phyloP scores from a whole-genome alignment of 106 monocot species.

The Acanthochlamys bracteata region DNA sequence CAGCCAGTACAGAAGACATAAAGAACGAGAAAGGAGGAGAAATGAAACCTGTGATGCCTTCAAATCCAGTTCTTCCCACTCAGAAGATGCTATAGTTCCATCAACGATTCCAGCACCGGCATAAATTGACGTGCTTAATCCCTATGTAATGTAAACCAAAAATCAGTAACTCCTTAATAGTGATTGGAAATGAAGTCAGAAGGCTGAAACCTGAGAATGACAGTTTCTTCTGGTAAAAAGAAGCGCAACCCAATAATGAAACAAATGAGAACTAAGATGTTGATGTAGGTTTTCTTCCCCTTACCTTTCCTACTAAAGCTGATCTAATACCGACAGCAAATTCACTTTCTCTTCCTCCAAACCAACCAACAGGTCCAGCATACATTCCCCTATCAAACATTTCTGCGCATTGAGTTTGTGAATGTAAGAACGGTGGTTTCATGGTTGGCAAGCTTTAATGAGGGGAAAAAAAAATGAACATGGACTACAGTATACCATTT shows the following conservation, averaged over 20 bases:
- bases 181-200: too few species aligned
- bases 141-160: slow-evolving; percentile 22
- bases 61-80: slow-evolving; percentile 79
- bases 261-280: not conserved
- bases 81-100: slow-evolving; percentile 72
- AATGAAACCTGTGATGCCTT: slow-evolving; percentile 78
- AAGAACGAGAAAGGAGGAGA: slow-evolving; percentile 2
- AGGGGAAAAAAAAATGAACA: too few species aligned
- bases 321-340: slow-evolving; percentile 96
- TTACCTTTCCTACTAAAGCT: slow-evolving; percentile 84
- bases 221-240: too few species aligned
- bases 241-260: too few species aligned
- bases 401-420: slow-evolving; percentile 33
- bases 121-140: slow-evolving; percentile 46
- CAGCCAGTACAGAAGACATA: not conserved
- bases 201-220: too few species aligned
- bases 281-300: not conserved
- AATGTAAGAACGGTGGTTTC: too few species aligned
- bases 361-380: slow-evolving; percentile 95
- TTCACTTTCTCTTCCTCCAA: slow-evolving; percentile 91
- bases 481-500: too few species aligned
- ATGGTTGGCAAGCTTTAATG: too few species aligned
- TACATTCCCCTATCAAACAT: slow-evolving; percentile 96
- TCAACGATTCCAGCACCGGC: slow-evolving; percentile 84
- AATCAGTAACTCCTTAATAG: too few species aligned